Base-by-base conservation (phyloP, 1,284 basidiomycete genomes). In the Leccinum pachyderme region DNA sequence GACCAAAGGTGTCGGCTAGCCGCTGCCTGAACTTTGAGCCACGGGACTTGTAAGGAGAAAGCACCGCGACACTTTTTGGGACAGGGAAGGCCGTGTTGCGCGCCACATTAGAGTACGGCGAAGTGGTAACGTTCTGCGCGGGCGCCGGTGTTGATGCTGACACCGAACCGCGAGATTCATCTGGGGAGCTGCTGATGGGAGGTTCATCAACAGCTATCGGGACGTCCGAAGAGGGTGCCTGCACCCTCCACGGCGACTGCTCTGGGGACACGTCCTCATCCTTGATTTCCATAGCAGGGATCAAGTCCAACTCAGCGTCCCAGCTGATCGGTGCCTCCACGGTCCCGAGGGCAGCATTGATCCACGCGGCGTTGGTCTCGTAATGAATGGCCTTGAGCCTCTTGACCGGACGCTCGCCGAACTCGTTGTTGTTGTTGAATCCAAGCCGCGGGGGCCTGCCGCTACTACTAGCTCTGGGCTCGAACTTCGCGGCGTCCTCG, bases 331-430 rank as follows among this genome's bases (percentile, higher is more conserved):
- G 53, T 5, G 66, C 68, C 7, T 55, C 11, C 5, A 51, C 49
- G 0, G 68, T 68, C 31, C 54, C 68, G 7, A 68, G 67, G 1
- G 67, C 62, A 4, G 55, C 54, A n/a, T 68, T 69, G 25, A 68
- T 49, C 6, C 52, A 29, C 5, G 32, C 51, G 6, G 54, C 4
- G 13, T 66, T 59, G 5, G 56, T 32, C 24, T 69, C 65, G 22
- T 68, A 68, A n/a, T 31, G 47, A 39, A 68, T 53, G 2, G 52
- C 9, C 22, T 55, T 71, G 46, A 58, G 32, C n/a, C 57, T 63
- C 51, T 64, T 70, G 25, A 49, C 27, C 0, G 50, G 29, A 15
- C 64, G 61, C 12, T 53, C 65, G 3, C 13, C 41, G 13, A 25
- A 13, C 43, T 44, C 43, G 43, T 69, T n/a, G 44, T 28, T 2